These are phyloP conservation scores for Cladobotryum mycophilum DNA, from an alignment of 2,329 filamentous ascomycete genomes.

Conservation along the genomic window DNA sequence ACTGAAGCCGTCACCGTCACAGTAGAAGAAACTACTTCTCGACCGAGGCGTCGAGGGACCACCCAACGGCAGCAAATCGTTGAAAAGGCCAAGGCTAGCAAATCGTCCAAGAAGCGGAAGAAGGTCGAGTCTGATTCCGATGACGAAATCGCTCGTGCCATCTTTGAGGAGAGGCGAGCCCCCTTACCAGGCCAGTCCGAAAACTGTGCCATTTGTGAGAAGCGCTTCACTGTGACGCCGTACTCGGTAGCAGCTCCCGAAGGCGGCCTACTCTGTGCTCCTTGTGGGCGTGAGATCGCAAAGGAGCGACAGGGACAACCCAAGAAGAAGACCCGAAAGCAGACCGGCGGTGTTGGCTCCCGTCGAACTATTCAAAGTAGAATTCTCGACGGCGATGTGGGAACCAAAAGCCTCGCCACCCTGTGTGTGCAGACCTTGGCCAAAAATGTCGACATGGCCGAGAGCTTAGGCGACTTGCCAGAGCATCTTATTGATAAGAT, in stretches of 20 bases:
- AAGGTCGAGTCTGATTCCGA: slow-evolving; percentile 36
- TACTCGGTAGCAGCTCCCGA: slow-evolving; percentile 77
- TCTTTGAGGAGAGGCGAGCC: slow-evolving; percentile 40
- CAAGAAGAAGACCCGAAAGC: slow-evolving; percentile 42
- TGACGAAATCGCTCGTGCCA: slow-evolving; percentile 42
- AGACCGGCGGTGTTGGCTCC: slow-evolving; percentile 47
- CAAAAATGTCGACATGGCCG: slow-evolving; percentile 56
- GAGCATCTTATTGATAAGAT: slow-evolving; percentile 51
- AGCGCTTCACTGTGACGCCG: slow-evolving; percentile 86
- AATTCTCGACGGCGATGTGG: slow-evolving; percentile 69
- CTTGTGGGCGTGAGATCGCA: slow-evolving; percentile 69
- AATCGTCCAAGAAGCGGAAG: slow-evolving; percentile 50
- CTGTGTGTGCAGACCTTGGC: slow-evolving; percentile 58
- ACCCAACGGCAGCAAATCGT: slow-evolving; percentile 46
- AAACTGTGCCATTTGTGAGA: slow-evolving; percentile 78
- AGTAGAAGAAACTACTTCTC: slow-evolving; percentile 19
- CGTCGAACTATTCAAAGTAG: slow-evolving; percentile 77
- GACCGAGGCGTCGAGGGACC: slow-evolving; percentile 30
- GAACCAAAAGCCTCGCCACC: slow-evolving; percentile 62
- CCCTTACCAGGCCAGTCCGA: slow-evolving; percentile 79
- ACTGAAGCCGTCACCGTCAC: slow-evolving; percentile 10
- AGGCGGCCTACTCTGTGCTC: slow-evolving; percentile 79
- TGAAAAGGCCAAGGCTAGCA: slow-evolving; percentile 57
- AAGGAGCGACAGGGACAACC: slow-evolving; percentile 48
- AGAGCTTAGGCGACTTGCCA: slow-evolving; percentile 56